Base-by-base conservation (phyloP, 2,329 filamentous ascomycete species). In the Clarireedia monteithiana region DNA sequence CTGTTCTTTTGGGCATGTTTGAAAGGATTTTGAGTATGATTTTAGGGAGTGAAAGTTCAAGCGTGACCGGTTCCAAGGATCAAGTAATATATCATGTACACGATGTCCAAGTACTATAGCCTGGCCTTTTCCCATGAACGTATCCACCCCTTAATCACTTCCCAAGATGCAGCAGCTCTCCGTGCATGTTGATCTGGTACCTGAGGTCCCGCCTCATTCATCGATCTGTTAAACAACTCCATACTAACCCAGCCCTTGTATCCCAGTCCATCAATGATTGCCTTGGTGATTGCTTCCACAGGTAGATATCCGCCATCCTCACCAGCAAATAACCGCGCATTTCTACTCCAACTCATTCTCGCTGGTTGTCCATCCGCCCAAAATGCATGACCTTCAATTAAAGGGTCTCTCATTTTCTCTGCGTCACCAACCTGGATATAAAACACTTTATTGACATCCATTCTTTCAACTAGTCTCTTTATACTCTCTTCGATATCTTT, bases 341-440 rank as follows among this genome's bases (percentile, higher is more conserved):
- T 90, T 17, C 88, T 73, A 30, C 81, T 87, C 88, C 88, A 91
- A 66, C 79, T 88, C 88, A 91, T 91, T 3, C 84, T 72, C 1
- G 78, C 67, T 5, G 78, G 79, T 68, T 87, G 84, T 14, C 74
- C 75, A 0, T 74, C 67, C 15, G 78, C 72, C 70, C 84, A 79
- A 64, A 80, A 85, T 4, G 73, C 67, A 66, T 88, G 84, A 2
- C 75, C 50, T 23, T 74, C 66, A 0, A 77, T 63, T 2, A 91
- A 69, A 0, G 87, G 86, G 5, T 73, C 63, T 0, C 69, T 64
- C 5, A 91, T 75, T 6, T 77, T 74, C 67, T 89, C 85, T 1
- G 82, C 88, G 65, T 91, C 87, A 4, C 88, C 87, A 5, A 91
- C 78, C 66, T 91, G 88, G 1, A 91, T 75, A 63, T 87, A 88